These are phyloP conservation scores for Immersiporthe knoxdaviesiana DNA, from an alignment of 2,329 filamentous ascomycete species.

Conservation along the genomic window DNA sequence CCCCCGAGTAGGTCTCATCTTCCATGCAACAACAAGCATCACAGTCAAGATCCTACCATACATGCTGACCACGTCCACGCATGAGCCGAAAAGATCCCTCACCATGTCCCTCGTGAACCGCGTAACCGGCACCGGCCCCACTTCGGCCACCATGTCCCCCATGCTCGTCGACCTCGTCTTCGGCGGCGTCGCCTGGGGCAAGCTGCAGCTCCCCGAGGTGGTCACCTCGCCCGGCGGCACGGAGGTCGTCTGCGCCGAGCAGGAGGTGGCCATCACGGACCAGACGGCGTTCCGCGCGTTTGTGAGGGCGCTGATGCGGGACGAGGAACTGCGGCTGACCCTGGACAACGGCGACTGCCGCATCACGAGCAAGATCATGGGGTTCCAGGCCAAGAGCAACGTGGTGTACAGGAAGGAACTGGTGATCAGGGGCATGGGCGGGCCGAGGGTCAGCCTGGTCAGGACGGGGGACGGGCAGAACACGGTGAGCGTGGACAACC, in stretches of 20 bases:
- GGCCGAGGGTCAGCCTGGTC: conserved; percentile 33
- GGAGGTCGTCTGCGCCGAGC: conserved; percentile 35
- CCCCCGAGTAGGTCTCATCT: conserved; percentile 36
- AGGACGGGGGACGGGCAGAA: conserved; percentile 32
- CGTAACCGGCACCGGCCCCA: conserved; percentile 38
- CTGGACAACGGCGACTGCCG: conserved; percentile 38
- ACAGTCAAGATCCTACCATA: not conserved
- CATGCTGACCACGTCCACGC: conserved; percentile 13
- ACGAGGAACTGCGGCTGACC: conserved; percentile 36
- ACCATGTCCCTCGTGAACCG: conserved; percentile 37
- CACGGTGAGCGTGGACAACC: conserved; percentile 36
- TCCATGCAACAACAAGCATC: not conserved
- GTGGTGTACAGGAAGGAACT: conserved; percentile 38
- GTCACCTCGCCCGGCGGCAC: conserved; percentile 37
- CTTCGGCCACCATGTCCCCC: conserved; percentile 38
- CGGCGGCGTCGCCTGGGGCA: conserved; percentile 37
- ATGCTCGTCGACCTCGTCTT: conserved; percentile 39
- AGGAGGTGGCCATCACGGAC: conserved; percentile 38
- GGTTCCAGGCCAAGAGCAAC: conserved; percentile 33
- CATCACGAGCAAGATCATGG: conserved; percentile 31
- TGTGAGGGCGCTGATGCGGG: conserved; percentile 37
- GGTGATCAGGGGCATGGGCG: conserved; percentile 36
- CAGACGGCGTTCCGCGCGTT: conserved; percentile 37
- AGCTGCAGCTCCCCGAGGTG: conserved; percentile 37
- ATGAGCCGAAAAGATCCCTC: conserved; percentile 35